Evolutionary conservation across 78 protist species (phyloP), one percentile per base, ranked within the genome.

Genomic region (Creolimax fragrantissima): DNA sequence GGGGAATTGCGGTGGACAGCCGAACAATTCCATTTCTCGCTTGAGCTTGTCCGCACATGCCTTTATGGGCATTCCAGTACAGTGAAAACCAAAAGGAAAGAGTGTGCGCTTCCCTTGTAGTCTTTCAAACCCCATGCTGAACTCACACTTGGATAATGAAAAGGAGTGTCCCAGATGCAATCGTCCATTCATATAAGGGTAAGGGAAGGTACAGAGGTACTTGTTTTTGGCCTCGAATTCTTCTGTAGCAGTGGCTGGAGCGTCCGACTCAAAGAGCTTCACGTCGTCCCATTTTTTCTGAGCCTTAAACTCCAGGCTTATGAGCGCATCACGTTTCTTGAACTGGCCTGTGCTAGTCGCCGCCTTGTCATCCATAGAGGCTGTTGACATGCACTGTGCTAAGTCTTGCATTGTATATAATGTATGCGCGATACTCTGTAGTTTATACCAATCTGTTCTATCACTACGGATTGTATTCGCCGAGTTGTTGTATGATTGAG

Each of bases 51-150:
- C 97, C 42, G 99, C 99, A 66, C 96, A 90, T 6, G 96, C 95
- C 96, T 95, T 95, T 95, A 99, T 99, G 66, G 99, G 99, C 99
- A 98, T 99, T 84, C 99, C 99, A 0, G 99, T 99, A 95, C 99
- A 97, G 95, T 99, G 99, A 93, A 99, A 98, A 2, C 96, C 99
- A 85, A 99, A 97, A 24, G 99, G 99, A 93, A 97, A 98, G 45
- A 99, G 96, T 32, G 90, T 95, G 17, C 94, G 7, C 95, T 96
- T 94, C 41, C 99, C 99, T 81, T 93, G 88, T 91, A 99, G 84
- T 7, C 98, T 95, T 93, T 98, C 93, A 92, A 94, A 99, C 81
- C 98, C 95, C 37, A 94, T 97, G 35, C 97, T 96, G 89, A 98
- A 99, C 93, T 99, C 99, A 11, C 98, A 95, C 96, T 99, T 99